These are phyloP conservation scores for Ceratorhiza oryzae-sativae DNA, from an alignment of 1,284 basidiomycete species.

Conservation along the genomic window DNA sequence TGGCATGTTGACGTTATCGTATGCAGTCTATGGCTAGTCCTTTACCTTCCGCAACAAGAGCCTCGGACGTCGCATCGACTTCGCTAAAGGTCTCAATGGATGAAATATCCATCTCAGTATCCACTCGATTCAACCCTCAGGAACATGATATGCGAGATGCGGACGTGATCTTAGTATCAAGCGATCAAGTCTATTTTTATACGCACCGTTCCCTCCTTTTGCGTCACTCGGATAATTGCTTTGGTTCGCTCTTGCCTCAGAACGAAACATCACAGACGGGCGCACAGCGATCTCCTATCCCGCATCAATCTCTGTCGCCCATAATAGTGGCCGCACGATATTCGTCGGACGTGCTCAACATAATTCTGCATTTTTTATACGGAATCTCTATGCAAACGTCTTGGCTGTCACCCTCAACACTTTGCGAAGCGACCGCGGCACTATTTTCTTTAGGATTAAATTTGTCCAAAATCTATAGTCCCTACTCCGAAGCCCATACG, in stretches of 20 bases:
- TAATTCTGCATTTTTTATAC: constrained; percentile 67
- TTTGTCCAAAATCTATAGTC: background rate
- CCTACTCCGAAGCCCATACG: constrained; percentile 14
- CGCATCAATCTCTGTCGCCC: background rate
- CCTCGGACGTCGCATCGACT: no score
- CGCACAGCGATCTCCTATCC: constrained; percentile 56
- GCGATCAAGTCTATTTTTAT: constrained; percentile 79
- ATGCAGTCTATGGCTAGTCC: no score
- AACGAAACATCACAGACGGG: background rate
- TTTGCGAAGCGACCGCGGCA: constrained; percentile 50
- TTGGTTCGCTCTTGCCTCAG: constrained; percentile 56
- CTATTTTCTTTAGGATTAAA: constrained; percentile 34
- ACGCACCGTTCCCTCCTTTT: constrained; percentile 62
- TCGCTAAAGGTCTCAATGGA: no score
- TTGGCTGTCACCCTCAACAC: constrained; percentile 47
- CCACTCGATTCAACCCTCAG: constrained; percentile 19
- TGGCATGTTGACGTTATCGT: no score
- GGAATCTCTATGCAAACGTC: constrained; percentile 54
- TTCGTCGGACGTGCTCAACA: constrained; percentile 57
- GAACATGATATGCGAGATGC: constrained; percentile 45
- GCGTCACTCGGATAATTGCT: constrained; percentile 61
- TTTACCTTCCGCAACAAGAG: no score
- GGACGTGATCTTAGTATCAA: constrained; percentile 69
- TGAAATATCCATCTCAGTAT: background rate
- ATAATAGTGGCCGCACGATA: constrained; percentile 6